These are phyloP conservation scores for Aciculoconidium aculeatum DNA, from an alignment of 805 yeast genomes.

Conservation along the genomic window DNA sequence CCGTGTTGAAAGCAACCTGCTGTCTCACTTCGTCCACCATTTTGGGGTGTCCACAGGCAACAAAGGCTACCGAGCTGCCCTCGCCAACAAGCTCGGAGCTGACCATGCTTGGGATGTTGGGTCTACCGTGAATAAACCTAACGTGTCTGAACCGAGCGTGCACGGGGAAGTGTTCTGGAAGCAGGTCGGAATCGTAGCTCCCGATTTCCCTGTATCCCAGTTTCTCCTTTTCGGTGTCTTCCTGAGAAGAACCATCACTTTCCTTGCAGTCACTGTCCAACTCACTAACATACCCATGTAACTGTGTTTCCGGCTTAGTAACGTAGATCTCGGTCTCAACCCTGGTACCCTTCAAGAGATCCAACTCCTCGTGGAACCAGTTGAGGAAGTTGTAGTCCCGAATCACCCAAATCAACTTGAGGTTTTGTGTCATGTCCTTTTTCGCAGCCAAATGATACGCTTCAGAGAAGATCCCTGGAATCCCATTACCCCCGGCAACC, in stretches of 20 bases:
- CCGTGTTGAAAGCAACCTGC: conserved; percentile 26
- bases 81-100: conserved; percentile 28
- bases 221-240: conserved; percentile 1
- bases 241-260: not conserved
- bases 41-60: conserved; percentile 56
- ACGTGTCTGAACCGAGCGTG: no score
- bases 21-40: conserved; percentile 52
- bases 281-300: not conserved
- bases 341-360: conserved; percentile 17
- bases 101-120: conserved; percentile 37
- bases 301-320: conserved; percentile 26
- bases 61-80: conserved; percentile 40
- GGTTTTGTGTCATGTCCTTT: conserved; percentile 12
- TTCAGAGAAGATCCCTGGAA: conserved; percentile 50
- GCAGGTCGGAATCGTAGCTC: no score
- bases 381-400: conserved; percentile 44
- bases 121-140: conserved; percentile 27
- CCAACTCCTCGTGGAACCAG: conserved; percentile 44
- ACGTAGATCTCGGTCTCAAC: conserved; percentile 25
- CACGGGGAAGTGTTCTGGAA: no score
- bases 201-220: no score
- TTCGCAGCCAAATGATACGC: conserved; percentile 24
- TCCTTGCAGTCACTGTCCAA: not conserved
- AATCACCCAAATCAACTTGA: conserved; percentile 58
- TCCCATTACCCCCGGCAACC: conserved; percentile 72